Percentiles rank a stretch among this genome's conserved stretches.
phyloP scores from a whole-genome alignment of 1,139 yeast species.

The Lodderomyces parapsilosis region DNA sequence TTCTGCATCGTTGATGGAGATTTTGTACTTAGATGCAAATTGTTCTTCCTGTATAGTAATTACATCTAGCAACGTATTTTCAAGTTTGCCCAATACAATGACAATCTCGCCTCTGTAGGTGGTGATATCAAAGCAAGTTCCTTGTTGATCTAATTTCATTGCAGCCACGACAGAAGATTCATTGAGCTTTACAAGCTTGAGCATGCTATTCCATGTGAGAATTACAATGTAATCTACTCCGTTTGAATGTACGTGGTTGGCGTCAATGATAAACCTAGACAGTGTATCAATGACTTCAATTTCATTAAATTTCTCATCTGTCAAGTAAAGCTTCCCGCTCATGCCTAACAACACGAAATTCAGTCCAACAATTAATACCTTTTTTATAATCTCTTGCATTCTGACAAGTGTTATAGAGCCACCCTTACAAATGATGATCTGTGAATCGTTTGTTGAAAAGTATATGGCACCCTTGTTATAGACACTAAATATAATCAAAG shows the following conservation, averaged over 20 bases:
- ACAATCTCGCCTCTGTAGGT: slow-evolving; percentile 28
- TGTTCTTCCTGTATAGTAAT: slow-evolving; percentile 25
- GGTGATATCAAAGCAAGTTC: slow-evolving; percentile 46
- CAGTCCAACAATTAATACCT: slow-evolving; percentile 21
- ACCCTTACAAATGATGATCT: slow-evolving; percentile 21
- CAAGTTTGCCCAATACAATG: slow-evolving; percentile 56
- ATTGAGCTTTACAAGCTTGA: slow-evolving; percentile 35
- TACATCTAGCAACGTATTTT: slow-evolving; percentile 57
- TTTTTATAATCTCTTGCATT: slow-evolving; percentile 27
- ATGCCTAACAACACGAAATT: slow-evolving; percentile 34
- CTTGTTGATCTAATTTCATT: slow-evolving; percentile 42
- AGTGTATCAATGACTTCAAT: slow-evolving; percentile 25
- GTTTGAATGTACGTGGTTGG: slow-evolving; percentile 18
- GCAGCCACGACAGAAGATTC: slow-evolving; percentile 25
- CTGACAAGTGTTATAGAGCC: background rate
- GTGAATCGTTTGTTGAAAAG: slow-evolving; percentile 27
- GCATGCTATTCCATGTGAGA: slow-evolving; percentile 59
- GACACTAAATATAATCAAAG: slow-evolving; percentile 26
- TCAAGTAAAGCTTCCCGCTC: slow-evolving; percentile 28
- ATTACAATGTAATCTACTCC: slow-evolving; percentile 44
- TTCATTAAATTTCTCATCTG: slow-evolving; percentile 10
- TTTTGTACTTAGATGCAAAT: slow-evolving; percentile 25
- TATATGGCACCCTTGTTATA: slow-evolving; percentile 16
- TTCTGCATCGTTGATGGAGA: slow-evolving; percentile 74
- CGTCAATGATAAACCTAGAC: slow-evolving; percentile 33